Evolutionary conservation across 805 yeast genomes (phyloP), one percentile per base, ranked within the genome.

Genomic region (Brettanomyces bruxellensis): DNA sequence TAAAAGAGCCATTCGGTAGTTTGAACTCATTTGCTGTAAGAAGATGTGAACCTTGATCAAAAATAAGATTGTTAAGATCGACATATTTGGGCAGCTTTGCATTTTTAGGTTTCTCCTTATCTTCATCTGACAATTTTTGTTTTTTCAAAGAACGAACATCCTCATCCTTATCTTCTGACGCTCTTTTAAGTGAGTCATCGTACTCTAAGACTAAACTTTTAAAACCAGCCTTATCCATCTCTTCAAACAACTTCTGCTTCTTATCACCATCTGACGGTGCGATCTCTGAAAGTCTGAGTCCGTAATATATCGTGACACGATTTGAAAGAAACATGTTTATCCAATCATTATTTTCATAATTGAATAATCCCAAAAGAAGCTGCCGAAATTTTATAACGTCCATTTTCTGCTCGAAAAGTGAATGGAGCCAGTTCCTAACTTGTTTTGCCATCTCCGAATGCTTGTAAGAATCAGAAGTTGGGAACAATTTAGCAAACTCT

Each of bases 1-100:
- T 88, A 60, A 78, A 85, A 0, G 98, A 85, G 3, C 95, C 95
- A 48, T 75, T 75, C 0, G 99, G 98, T 3, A 93, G 73, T 45
- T 74, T 73, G 23, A 93, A 78, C 49, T 80, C 83, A 1, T 83
- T 66, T 0, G 76, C 71, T 1, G 89, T 75, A 76, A 83, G 72
- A 9, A 84, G 66, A 53, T 78, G 85, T 0, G 84, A 69, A 0
- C 93, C 91, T 58, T 86, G 83, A 34, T 83, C 88, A 56, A 87
- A 84, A 1, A 70, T 71, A 5, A 84, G 64, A 9, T 77, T 69
- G 25, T 78, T 79, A 7, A 90, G 62, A 55, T 86, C 86, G n/a
- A 87, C 70, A 38, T 74, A 61, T 40, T 67, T 64, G 1, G 93
- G 83, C 38, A 55, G 50, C 43, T 77, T 18, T 18, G 18, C 18